A percentile compares a stretch with the other conserved stretches of the same genome.
Evolutionary conservation across 495 filamentous ascomycete species (phyloP).

Genomic region (Penicillium subrubescens): DNA sequence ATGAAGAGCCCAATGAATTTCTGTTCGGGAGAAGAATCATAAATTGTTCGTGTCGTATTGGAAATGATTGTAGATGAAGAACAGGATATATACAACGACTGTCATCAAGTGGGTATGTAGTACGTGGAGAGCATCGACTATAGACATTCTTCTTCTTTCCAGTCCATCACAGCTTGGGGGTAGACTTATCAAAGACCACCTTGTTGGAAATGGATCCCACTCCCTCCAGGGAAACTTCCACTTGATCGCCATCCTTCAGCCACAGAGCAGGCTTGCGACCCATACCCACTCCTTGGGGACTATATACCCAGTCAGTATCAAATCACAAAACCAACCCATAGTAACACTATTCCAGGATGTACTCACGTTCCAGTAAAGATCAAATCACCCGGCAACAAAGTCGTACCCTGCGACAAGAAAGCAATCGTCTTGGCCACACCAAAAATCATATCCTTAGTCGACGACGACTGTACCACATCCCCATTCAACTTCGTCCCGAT

Average conservation of each 20-base stretch:
- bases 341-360: background rate
- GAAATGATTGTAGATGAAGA: background rate
- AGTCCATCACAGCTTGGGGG: constrained; percentile 50
- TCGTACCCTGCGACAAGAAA: constrained; percentile 76
- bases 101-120: background rate
- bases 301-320: constrained; percentile 22
- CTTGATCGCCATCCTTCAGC: constrained; percentile 79
- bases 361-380: constrained; percentile 87
- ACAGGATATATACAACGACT: constrained; percentile 9
- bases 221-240: constrained; percentile 71
- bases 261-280: constrained; percentile 71
- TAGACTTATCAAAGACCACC: constrained; percentile 64
- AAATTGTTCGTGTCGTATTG: background rate
- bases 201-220: constrained; percentile 73
- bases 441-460: constrained; percentile 83
- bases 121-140: background rate
- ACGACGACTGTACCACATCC: constrained; percentile 68
- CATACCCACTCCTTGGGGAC: constrained; percentile 79
- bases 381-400: constrained; percentile 75
- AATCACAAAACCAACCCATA: background rate
- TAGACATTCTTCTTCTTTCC: background rate
- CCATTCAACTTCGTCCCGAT: constrained; percentile 76
- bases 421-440: constrained; percentile 70
- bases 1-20: constrained; percentile 16
- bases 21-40: background rate